Evolutionary conservation across 495 filamentous ascomycete species (phyloP), one percentile per base, ranked within the genome.

Genomic region (Zalerion maritima): DNA sequence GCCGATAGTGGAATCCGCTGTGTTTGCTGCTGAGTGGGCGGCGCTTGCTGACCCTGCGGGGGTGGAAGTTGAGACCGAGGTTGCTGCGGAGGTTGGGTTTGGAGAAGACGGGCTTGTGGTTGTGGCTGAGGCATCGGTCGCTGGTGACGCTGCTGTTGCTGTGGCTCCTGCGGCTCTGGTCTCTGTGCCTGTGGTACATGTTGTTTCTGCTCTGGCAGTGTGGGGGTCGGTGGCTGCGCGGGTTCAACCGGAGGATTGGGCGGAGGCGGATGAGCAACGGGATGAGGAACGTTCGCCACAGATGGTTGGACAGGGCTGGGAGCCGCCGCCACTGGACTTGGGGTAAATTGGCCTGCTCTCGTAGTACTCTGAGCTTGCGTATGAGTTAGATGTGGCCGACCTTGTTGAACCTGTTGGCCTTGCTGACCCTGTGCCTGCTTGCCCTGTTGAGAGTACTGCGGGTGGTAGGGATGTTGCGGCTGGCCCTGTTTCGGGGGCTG

Each of bases 1-100:
- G 50, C 42, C 26, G 57, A 50, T 7, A 60, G 43, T 13, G 55
- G 46, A 51, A 54, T 57, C 31, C 62, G 60, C 32, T 58, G 53
- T 38, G 61, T 57, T 29, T 42, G 59, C 14, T 50, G 37, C 28
- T 57, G 50, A 7, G 41, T 42, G 27, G 14, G 22, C 16, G 19
- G 31, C 31, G 14, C 22, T 14, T 5, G 27, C 13, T 10, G 17
- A 19, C 18, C 20, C 20, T 7, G 20, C 18, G 11, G 7, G 3
- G 45, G 45, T 30, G 37, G 45, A 24, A 40, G 40, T 24, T 43
- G 44, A 22, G 36, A 36, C 4, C 35, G 38, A 26, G 19, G 31
- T 25, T 24, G 37, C 13, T 17, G 22, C 26, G 11, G 41, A 13
- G 14, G 41, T 16, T n/a, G 23, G 26, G 20, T 42, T 22, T 29